These are phyloP conservation scores for Canna indica DNA, from an alignment of 176 grass and related monocot genomes.

Conservation along the genomic window DNA sequence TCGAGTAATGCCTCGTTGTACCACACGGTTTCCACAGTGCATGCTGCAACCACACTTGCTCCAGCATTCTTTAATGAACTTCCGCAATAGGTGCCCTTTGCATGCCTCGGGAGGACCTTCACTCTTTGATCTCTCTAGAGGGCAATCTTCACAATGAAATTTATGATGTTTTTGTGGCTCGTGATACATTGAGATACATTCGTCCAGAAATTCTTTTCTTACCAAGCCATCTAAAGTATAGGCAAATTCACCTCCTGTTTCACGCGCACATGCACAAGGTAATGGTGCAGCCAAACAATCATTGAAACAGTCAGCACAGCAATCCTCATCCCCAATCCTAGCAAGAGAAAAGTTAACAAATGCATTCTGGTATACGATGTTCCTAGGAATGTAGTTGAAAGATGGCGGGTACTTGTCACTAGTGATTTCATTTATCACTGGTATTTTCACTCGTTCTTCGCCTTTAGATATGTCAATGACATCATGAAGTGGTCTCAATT, in stretches of 20 bases:
- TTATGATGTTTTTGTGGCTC: slow-evolving; percentile 39
- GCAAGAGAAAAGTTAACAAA: slow-evolving; percentile 49
- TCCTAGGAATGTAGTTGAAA: slow-evolving; percentile 55
- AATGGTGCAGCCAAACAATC: slow-evolving; percentile 45
- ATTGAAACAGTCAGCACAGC: slow-evolving; percentile 55
- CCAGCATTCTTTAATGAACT: slow-evolving; percentile 92
- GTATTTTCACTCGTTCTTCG: slow-evolving; percentile 47
- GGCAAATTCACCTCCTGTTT: slow-evolving; percentile 43
- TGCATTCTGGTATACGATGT: slow-evolving; percentile 50
- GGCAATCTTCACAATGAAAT: slow-evolving; percentile 48
- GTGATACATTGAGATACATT: slow-evolving; percentile 36
- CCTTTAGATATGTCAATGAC: slow-evolving; percentile 62
- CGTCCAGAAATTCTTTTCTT: slow-evolving; percentile 50
- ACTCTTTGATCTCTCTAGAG: slow-evolving; percentile 44
- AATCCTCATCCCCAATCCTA: slow-evolving; percentile 59
- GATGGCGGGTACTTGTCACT: slow-evolving; percentile 35
- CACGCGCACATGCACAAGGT: slow-evolving; percentile 60
- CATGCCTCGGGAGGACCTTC: slow-evolving; percentile 32
- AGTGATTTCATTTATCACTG: slow-evolving; percentile 55
- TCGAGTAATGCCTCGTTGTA: slow-evolving; percentile 48
- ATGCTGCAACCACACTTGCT: slow-evolving; percentile 70
- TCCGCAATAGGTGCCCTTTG: slow-evolving; percentile 60
- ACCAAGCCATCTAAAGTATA: slow-evolving; percentile 58
- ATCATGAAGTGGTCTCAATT: slow-evolving; percentile 36
- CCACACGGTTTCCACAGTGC: slow-evolving; percentile 65